Conservation (phyloP, 2,329 filamentous ascomycete genomes). For the Xylariales sp. region DNA sequence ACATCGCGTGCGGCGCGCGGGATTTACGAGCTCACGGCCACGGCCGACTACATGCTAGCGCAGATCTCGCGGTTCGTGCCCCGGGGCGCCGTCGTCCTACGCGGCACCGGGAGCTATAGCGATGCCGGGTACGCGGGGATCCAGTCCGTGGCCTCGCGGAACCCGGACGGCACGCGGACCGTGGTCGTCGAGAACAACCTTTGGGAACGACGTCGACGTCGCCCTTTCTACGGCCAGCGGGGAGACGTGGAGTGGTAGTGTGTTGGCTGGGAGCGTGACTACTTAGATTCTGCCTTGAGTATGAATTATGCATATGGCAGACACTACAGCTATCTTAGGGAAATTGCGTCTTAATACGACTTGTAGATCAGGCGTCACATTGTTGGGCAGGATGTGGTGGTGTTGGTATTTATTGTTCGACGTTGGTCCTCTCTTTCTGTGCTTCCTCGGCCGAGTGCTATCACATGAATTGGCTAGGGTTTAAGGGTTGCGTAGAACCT, state of each 20-base stretch:
- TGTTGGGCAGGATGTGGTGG: too few relatives aligned
- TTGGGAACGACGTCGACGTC: constrained; percentile 58
- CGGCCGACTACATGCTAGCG: constrained; percentile 66
- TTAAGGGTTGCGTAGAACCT: too few relatives aligned
- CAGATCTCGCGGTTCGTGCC: constrained; percentile 64
- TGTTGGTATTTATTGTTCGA: too few relatives aligned
- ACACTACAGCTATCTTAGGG: too few relatives aligned
- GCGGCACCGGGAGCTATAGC: constrained; percentile 57
- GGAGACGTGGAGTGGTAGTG: constrained; percentile 55
- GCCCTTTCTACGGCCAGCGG: constrained; percentile 51
- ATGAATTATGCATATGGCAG: too few relatives aligned
- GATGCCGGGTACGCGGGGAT: constrained; percentile 55
- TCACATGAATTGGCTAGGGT: too few relatives aligned
- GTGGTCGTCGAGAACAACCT: constrained; percentile 61
- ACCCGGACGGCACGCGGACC: constrained; percentile 58
- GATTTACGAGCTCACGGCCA: constrained; percentile 58
- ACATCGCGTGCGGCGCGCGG: constrained; percentile 59
- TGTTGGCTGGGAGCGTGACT: constrained; percentile 51
- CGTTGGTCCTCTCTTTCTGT: too few relatives aligned
- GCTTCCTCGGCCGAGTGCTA: too few relatives aligned
- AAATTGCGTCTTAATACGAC: too few relatives aligned
- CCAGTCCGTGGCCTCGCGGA: constrained; percentile 59
- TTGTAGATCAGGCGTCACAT: too few relatives aligned
- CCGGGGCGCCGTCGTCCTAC: constrained; percentile 56
- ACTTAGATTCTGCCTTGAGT: constrained; percentile 61